phyloP scores from a whole-genome alignment of 2,329 filamentous ascomycete species.

The Byssochlamys sp. region DNA sequence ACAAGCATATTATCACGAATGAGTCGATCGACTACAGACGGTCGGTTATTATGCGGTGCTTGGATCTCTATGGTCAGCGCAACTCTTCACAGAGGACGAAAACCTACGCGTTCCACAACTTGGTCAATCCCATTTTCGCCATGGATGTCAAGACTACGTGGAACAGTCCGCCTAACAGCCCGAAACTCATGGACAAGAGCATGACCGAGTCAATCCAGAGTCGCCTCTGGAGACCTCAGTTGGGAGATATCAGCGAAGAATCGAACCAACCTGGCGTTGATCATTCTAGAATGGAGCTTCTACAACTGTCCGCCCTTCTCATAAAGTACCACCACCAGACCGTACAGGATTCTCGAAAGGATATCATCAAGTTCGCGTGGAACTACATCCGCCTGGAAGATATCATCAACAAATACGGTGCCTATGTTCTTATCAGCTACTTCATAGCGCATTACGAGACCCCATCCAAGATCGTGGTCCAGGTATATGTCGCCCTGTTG shows the following conservation, averaged over 20 bases:
- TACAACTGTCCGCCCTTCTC: slow-evolving; percentile 87
- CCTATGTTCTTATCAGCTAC: slow-evolving; percentile 92
- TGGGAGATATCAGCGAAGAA: slow-evolving; percentile 74
- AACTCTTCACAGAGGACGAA: slow-evolving; percentile 79
- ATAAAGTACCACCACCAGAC: slow-evolving; percentile 88
- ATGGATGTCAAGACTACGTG: slow-evolving; percentile 89
- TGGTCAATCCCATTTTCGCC: slow-evolving; percentile 91
- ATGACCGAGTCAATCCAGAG: slow-evolving; percentile 85
- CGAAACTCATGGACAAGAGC: slow-evolving; percentile 70
- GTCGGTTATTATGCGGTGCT: slow-evolving; percentile 68
- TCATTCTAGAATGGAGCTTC: slow-evolving; percentile 87
- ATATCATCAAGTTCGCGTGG: slow-evolving; percentile 99
- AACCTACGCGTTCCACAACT: slow-evolving; percentile 78
- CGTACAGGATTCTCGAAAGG: slow-evolving; percentile 84
- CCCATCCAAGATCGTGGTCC: slow-evolving; percentile 85
- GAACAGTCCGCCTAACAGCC: slow-evolving; percentile 48
- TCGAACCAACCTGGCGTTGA: slow-evolving; percentile 77
- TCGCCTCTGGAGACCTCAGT: slow-evolving; percentile 86
- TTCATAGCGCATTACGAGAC: slow-evolving; percentile 97
- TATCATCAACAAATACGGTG: slow-evolving; percentile 96
- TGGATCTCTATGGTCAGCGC: slow-evolving; percentile 76
- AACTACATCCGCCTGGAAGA: slow-evolving; percentile 97
- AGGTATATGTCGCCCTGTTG: slow-evolving; percentile 85
- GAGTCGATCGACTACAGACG: slow-evolving; percentile 80
- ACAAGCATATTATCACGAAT: slow-evolving; percentile 70